Evolutionary conservation across 257 asterid species (phyloP).

Genomic region (Voacanga thouarsii): DNA sequence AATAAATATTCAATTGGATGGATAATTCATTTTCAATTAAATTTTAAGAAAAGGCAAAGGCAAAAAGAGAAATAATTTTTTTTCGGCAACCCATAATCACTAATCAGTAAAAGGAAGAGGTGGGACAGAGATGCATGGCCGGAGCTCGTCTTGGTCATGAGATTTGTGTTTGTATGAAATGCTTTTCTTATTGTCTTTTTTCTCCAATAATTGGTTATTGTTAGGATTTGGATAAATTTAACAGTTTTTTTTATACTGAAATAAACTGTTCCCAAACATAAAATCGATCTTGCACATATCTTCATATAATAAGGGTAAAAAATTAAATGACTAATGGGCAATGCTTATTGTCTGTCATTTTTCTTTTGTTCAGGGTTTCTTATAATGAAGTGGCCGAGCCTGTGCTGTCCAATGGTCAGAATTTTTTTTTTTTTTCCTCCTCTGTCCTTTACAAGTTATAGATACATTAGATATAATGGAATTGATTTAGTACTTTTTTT

Average conservation of each 20-base stretch:
- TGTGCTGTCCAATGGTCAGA: conserved; percentile 68
- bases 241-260: not conserved
- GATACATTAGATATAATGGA: not conserved
- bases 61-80: no score
- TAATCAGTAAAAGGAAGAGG: not conserved
- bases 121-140: no score
- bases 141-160: not conserved
- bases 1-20: no score
- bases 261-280: not conserved
- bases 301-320: not conserved
- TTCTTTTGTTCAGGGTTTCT: conserved; percentile 53
- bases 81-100: no score
- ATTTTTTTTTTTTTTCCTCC: conserved; percentile 4
- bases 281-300: not conserved
- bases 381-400: conserved; percentile 62
- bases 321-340: not conserved
- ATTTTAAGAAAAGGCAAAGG: no score
- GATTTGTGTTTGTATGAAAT: not conserved
- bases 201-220: not conserved
- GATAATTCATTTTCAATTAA: no score
- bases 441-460: not conserved
- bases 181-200: not conserved
- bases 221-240: not conserved
- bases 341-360: not conserved
- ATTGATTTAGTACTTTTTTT: conserved; percentile 19